A percentile compares a stretch with the other conserved stretches of the same genome.
phyloP scores from a whole-genome alignment of 1,139 yeast genomes.

The Keqinozyma sinolaborantium region DNA sequence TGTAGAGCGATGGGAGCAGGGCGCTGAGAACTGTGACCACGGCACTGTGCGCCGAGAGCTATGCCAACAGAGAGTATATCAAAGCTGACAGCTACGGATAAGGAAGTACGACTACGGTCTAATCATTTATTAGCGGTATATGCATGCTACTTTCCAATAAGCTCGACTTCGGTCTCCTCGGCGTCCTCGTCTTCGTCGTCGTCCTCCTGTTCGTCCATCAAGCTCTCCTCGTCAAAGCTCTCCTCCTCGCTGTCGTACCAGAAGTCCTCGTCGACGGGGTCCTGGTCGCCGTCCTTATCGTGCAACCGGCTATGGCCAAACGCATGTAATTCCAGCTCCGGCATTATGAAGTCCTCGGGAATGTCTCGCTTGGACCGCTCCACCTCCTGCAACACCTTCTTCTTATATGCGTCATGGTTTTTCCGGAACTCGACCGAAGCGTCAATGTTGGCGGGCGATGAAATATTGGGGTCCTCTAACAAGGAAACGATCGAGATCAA shows the following conservation, averaged over 20 bases:
- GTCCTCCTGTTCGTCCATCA: conserved; percentile 51
- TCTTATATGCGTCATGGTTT: conserved; percentile 74
- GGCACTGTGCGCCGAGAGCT: too few relatives aligned
- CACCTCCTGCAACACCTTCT: conserved; percentile 78
- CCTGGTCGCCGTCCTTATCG: conserved; percentile 48
- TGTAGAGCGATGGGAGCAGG: too few relatives aligned
- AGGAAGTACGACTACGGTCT: too few relatives aligned
- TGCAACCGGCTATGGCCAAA: conserved; percentile 46
- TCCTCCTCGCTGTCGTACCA: conserved; percentile 75
- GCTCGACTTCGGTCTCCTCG: conserved; percentile 43
- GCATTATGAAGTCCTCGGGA: conserved; percentile 83
- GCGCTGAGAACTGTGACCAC: too few relatives aligned
- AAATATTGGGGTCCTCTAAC: conserved; percentile 88
- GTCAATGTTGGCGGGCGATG: conserved; percentile 94
- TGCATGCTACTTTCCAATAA: conserved; percentile 21
- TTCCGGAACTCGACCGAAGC: conserved; percentile 92
- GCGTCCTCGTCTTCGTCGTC: conserved; percentile 58
- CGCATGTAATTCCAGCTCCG: conserved; percentile 58
- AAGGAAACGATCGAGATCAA: conserved; percentile 85
- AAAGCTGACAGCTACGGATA: too few relatives aligned
- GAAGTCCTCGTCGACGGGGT: conserved; percentile 78
- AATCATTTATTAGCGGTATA: too few relatives aligned
- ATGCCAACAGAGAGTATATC: too few relatives aligned
- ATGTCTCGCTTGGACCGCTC: conserved; percentile 79
- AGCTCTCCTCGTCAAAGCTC: conserved; percentile 52